Conservation (phyloP, 2,329 filamentous ascomycete genomes). For the Fusarium algeriense region DNA sequence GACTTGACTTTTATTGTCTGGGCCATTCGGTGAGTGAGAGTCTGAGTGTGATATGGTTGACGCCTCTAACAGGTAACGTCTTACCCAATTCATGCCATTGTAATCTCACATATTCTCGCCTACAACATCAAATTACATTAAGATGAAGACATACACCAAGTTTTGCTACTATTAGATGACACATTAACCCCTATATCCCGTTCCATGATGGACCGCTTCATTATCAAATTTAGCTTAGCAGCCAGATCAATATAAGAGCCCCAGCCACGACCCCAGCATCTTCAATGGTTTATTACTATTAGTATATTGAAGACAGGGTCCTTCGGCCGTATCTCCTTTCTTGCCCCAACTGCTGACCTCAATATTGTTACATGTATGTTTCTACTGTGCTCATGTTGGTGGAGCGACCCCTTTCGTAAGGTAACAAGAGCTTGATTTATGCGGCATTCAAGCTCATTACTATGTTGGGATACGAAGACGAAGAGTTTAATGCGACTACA, state of each 20-base stretch:
- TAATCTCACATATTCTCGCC: constrained; percentile 33
- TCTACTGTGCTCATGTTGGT: constrained; percentile 6
- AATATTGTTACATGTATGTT: not conserved
- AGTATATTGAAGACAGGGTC: constrained; percentile 29
- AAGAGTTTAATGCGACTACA: not conserved
- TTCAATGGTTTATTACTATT: constrained; percentile 21
- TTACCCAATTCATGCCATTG: constrained; percentile 30
- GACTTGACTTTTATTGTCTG: constrained; percentile 31
- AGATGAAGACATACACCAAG: constrained; percentile 2
- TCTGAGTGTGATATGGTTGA: constrained; percentile 3
- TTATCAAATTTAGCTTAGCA: constrained; percentile 34
- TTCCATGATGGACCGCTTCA: constrained; percentile 4
- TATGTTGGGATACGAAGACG: not conserved
- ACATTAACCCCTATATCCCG: constrained; percentile 14
- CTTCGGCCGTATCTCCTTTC: constrained; percentile 17
- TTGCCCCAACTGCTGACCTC: constrained; percentile 6
- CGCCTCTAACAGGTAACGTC: constrained; percentile 28
- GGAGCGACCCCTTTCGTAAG: constrained; percentile 14
- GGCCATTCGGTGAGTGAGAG: constrained; percentile 11
- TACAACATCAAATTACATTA: constrained; percentile 24
- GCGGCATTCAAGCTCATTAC: not conserved
- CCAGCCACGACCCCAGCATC: constrained; percentile 31
- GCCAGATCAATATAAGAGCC: constrained; percentile 31
- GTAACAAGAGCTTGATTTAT: constrained; percentile 13
- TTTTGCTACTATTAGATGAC: constrained; percentile 1